Percentiles rank a stretch among this genome's conserved stretches.
phyloP scores from a whole-genome alignment of 495 filamentous ascomycete species.

The Daldinia bambusicola region DNA sequence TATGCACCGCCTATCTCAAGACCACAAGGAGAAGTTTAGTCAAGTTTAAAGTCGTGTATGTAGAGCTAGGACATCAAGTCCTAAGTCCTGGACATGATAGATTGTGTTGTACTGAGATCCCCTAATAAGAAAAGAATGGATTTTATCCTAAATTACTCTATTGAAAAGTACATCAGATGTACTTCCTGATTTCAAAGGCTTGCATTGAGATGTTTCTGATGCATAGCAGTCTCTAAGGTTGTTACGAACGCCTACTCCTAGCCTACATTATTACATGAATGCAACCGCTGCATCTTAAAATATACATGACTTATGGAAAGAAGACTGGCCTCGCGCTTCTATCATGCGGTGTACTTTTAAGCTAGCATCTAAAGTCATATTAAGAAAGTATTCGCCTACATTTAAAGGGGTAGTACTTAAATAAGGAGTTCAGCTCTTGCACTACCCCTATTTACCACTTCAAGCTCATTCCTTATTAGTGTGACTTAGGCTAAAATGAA shows the following conservation, averaged over 20 bases:
- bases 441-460: background rate
- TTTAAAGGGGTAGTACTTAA: background rate
- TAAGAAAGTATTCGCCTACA: background rate
- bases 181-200: too few species aligned
- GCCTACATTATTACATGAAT: too few species aligned
- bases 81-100: too few species aligned
- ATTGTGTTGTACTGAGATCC: background rate
- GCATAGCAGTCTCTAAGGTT: background rate
- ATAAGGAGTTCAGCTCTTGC: background rate
- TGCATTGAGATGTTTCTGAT: background rate
- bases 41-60: background rate
- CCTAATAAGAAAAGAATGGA: background rate
- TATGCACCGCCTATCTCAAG: too few species aligned
- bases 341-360: background rate
- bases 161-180: background rate
- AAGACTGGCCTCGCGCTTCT: background rate
- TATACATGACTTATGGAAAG: background rate
- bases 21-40: background rate
- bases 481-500: background rate
- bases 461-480: background rate
- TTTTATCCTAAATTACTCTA: background rate
- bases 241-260: background rate
- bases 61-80: background rate
- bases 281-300: background rate
- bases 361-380: background rate